Evolutionary conservation across 1,139 yeast species (phyloP), one percentile per base, ranked within the genome.

Genomic region (Yamadazyma triangularis): DNA sequence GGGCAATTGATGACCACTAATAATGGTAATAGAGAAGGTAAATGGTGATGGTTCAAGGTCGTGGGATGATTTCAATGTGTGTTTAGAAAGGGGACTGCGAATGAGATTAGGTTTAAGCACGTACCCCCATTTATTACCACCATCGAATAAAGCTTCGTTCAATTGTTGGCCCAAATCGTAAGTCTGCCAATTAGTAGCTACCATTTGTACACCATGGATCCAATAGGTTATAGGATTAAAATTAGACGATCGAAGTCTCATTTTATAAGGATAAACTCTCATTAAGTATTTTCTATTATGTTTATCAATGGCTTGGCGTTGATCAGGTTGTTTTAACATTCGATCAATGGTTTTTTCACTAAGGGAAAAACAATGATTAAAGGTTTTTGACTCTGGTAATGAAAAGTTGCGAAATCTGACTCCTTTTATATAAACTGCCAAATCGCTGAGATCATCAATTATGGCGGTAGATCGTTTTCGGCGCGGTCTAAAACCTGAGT

Each of bases 101-200:
- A n/a, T n/a, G n/a, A n/a, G n/a, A 4, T 28, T 30, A 0, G 97
- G 96, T 47, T 91, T 91, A 33, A 85, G 58, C 4, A 83, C 77
- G 51, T 85, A 93, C 0, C 98, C 98, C 1, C 72, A 63, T 21
- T 65, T 70, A 13, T 70, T 62, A 1, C 73, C 72, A 4, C 70
- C 62, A 27, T 75, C 66, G 54, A 91, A 91, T 67, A 89, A 63
- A 0, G 96, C 86, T 44, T 84, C 85, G 52, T 88, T 89, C n/a
- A 91, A 50, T 48, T 87, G 95, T 51, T 88, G 91, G 0, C 96
- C 96, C 14, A 77, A 41, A 50, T 91, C 98, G 52, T 77, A 82
- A 0, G 95, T 83, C 56, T 91, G 98, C 97, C 97, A 93, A 50
- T 91, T 91, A 2, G 95, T 79, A 0, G 98, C 97, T 3, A 86